phyloP scores from a whole-genome alignment of 768 basidiomycete species.

The Exidia glandulosa region DNA sequence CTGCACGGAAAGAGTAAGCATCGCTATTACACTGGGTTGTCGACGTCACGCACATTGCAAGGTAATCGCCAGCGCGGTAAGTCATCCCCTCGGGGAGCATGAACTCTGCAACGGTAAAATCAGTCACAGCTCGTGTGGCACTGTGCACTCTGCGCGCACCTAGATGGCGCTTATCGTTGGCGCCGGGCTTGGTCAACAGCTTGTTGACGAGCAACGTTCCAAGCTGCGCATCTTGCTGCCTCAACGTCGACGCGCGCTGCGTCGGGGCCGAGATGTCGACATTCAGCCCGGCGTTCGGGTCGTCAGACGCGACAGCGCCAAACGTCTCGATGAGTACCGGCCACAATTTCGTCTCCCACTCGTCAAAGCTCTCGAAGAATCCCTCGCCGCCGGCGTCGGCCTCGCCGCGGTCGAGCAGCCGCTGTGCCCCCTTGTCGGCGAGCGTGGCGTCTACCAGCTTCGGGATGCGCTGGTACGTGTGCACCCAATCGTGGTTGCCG shows the following conservation, averaged over 20 bases:
- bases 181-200: slow-evolving; percentile 26
- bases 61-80: slow-evolving; percentile 36
- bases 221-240: slow-evolving; percentile 27
- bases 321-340: too few relatives aligned
- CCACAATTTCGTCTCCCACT: slow-evolving; percentile 10
- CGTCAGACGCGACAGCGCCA: too few relatives aligned
- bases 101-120: slow-evolving; percentile 19
- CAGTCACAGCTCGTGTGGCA: not conserved
- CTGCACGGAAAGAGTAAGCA: slow-evolving; percentile 9
- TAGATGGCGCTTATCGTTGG: slow-evolving; percentile 31
- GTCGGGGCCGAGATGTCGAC: not conserved
- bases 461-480: slow-evolving; percentile 12
- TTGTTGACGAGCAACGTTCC: slow-evolving; percentile 30
- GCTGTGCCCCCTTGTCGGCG: slow-evolving; percentile 5
- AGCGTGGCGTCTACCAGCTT: slow-evolving; percentile 10
- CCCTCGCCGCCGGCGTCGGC: slow-evolving; percentile 11
- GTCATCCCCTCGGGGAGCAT: slow-evolving; percentile 27
- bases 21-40: not conserved
- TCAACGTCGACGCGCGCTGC: slow-evolving; percentile 24
- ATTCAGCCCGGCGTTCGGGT: too few relatives aligned
- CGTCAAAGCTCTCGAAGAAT: slow-evolving; percentile 12
- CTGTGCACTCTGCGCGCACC: slow-evolving; percentile 13
- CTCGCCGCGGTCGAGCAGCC: slow-evolving; percentile 8
- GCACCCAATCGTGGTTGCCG: slow-evolving; percentile 14
- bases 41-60: slow-evolving; percentile 26